phyloP scores from a whole-genome alignment of 2,329 filamentous ascomycete genomes.

The Aspergillus candidus region DNA sequence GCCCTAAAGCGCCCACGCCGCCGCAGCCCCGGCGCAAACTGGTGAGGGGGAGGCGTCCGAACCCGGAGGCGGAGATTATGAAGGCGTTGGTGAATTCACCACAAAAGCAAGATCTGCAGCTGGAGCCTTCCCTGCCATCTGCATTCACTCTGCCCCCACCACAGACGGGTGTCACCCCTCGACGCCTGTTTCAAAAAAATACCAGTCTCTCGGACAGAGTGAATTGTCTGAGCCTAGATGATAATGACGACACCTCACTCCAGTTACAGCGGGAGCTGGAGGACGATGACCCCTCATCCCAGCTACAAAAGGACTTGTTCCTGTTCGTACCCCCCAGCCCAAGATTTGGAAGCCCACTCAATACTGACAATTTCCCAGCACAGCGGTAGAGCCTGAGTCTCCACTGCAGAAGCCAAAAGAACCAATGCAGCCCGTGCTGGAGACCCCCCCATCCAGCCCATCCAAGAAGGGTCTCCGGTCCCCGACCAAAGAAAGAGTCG shows the following conservation, averaged over 20 bases:
- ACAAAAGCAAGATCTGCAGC: conserved; percentile 10
- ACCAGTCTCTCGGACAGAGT: conserved; percentile 18
- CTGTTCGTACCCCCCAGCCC: conserved; percentile 11
- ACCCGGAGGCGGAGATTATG: conserved; percentile 12
- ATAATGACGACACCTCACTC: conserved; percentile 14
- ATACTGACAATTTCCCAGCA: conserved; percentile 11
- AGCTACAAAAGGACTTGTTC: conserved; percentile 13
- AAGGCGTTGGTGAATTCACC: conserved; percentile 9
- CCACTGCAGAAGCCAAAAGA: conserved; percentile 8
- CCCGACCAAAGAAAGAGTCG: conserved; percentile 41
- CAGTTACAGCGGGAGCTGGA: conserved; percentile 17
- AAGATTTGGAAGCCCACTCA: neutral
- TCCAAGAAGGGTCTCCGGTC: conserved; percentile 40
- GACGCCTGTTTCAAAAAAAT: conserved; percentile 17
- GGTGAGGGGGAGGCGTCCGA: conserved; percentile 30
- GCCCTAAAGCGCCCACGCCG: conserved; percentile 13
- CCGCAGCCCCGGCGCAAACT: conserved; percentile 26
- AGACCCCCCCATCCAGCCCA: conserved; percentile 42
- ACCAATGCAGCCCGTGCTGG: conserved; percentile 6
- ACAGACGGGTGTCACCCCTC: conserved; percentile 10
- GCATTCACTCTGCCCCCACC: conserved; percentile 13
- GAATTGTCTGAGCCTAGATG: conserved; percentile 16
- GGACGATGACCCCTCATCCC: conserved; percentile 15
- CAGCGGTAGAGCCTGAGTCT: conserved; percentile 3
- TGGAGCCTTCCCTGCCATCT: conserved; percentile 18